Evolutionary conservation across 495 filamentous ascomycete species (phyloP), one percentile per base, ranked within the genome.

Genomic region (Penicillium tannophilum): DNA sequence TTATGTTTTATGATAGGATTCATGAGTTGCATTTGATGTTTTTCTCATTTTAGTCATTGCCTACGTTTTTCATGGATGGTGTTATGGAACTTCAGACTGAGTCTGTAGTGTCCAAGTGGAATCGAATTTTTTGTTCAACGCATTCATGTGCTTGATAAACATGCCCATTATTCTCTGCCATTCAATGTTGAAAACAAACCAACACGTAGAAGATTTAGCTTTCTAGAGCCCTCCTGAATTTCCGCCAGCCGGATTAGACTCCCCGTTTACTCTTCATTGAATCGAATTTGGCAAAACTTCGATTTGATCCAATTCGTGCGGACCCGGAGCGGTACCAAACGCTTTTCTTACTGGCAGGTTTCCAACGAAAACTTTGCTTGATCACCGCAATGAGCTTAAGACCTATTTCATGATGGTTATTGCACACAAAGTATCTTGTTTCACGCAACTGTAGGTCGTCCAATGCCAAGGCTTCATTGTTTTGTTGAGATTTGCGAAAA

Each of bases 221-320:
- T 23, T 23, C 2, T 23, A 23, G 20, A 23, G 20, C 20, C 20
- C 20, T 23, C 20, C 1, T 1, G 20, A 23, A 23, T 23, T 23
- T 23, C 20, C 20, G 20, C 20, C 2, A 23, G 20, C 20, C 1
- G 20, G 20, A 23, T 2, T 23, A 23, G 20, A 23, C 20, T 1
- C 2, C 2, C 20, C 2, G 20, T 23, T 23, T 23, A 23, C 20
- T 23, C 20, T 23, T 23, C 20, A 50, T 50, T 23, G 47, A 50
- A 35, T 50, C 47, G 47, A 50, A 50, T 50, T 24, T 31, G 47
- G 26, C 47, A 33, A 50, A 50, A 50, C 26, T 50, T 50, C 47
- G 47, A 31, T 50, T 50, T 23, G 47, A 50, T 50, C 33, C 24
- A 23, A 50, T 50, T 50, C 26, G 47, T 50, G 47, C 47, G 47